Base-by-base conservation (phyloP, 2,329 filamentous ascomycete genomes). In the Nemania diffusa region DNA sequence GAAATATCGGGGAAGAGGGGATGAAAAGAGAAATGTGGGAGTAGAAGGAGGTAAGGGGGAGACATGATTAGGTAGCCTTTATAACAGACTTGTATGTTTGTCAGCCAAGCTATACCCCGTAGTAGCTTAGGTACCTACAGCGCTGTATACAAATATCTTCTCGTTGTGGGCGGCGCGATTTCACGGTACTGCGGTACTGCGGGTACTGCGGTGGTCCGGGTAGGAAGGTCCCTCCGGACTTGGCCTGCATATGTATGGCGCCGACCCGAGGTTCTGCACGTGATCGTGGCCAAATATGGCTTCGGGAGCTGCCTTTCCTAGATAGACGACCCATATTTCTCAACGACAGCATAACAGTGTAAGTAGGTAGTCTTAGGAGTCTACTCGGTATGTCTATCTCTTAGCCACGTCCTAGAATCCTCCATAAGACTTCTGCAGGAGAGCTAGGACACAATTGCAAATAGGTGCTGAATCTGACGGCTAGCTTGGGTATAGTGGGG, bases 231-330 rank as follows among this genome's bases (percentile, higher is more conserved):
- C 51, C 56, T 64, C 57, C 26, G 56, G 55, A 51, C 62, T 60
- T 68, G 62, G 62, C 64, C 29, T 56, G 53, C 57, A 58, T 53
- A 27, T 52, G 57, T 53, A 27, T 52, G 57, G 65, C 15, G 24
- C 57, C 62, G 57, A 68, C 40, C 40, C 44, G 57, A 59, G 62
- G 57, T 57, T 53, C 57, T 52, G 42, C 61, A 20, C 52, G 34
- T 50, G 24, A 24, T 42, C 29, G 52, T 52, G 37, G 52, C 11
- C 40, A 44, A 50, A 22, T 13, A 48, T 50, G 20, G 22, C 46
- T 26, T 6, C 50, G 63, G 67, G 55, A 60, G 67, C 59, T 64
- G 51, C 63, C 66, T 62, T 65, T 68, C 66, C 57, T 44, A 44
- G 40, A 44, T 34, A 52, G 63, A 44, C 55, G 62, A 52, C 61